Percentiles rank a stretch among this genome's conserved stretches.
Evolutionary conservation across 2,329 filamentous ascomycete genomes (phyloP).

Genomic region (Rhinocladiella similis): DNA sequence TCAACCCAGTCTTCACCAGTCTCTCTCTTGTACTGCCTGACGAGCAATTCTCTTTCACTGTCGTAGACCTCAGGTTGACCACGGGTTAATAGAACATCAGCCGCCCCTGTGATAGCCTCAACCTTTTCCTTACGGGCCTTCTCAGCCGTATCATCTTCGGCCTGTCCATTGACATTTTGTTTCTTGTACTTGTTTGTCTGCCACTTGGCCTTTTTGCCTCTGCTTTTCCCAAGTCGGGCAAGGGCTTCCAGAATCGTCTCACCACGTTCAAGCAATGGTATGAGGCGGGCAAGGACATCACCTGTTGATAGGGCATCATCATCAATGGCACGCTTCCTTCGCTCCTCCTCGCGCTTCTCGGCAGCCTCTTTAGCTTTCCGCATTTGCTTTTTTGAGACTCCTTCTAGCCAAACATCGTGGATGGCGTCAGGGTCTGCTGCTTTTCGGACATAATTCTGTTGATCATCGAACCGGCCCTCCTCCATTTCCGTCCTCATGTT

Average conservation of each 20-base stretch:
- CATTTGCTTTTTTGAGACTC: slow-evolving; percentile 91
- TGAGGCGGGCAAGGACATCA: slow-evolving; percentile 72
- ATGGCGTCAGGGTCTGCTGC: slow-evolving; percentile 84
- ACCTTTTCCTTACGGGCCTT: slow-evolving; percentile 70
- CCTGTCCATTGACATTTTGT: slow-evolving; percentile 16
- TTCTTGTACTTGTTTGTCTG: slow-evolving; percentile 50
- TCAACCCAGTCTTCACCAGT: slow-evolving; percentile 78
- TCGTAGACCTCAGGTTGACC: slow-evolving; percentile 93
- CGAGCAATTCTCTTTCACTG: slow-evolving; percentile 76
- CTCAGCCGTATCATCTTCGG: slow-evolving; percentile 68
- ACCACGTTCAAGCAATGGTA: slow-evolving; percentile 70
- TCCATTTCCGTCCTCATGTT: slow-evolving; percentile 90
- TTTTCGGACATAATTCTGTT: slow-evolving; percentile 88
- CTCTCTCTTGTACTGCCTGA: slow-evolving; percentile 79
- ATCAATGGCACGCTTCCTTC: slow-evolving; percentile 67
- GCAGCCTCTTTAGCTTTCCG: slow-evolving; percentile 82
- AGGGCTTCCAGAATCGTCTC: slow-evolving; percentile 90
- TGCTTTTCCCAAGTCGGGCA: slow-evolving; percentile 71
- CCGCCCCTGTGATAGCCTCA: slow-evolving; percentile 81
- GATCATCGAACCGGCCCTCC: slow-evolving; percentile 87
- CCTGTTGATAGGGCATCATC: slow-evolving; percentile 74
- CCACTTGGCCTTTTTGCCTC: slow-evolving; percentile 46
- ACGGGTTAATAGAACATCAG: slow-evolving; percentile 79
- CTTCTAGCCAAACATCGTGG: slow-evolving; percentile 91
- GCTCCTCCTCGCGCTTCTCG: slow-evolving; percentile 78